Base-by-base conservation (phyloP, 176 grass and related monocot species). In the Saccharum spontaneum region DNA sequence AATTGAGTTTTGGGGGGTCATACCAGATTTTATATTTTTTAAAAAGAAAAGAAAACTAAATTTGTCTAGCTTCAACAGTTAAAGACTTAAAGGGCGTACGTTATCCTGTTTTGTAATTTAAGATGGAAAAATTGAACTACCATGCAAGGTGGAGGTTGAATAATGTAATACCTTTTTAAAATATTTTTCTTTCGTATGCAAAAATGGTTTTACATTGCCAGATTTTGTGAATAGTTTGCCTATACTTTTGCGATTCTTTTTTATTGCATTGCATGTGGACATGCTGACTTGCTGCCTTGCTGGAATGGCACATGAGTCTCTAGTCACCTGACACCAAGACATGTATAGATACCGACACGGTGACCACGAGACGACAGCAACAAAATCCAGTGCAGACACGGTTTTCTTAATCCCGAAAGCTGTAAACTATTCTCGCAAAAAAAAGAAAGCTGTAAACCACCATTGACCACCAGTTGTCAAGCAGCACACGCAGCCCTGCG, bases 401-500 rank as follows among this genome's bases (percentile, higher is more conserved):
- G 12, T 3, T 78, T 83, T 77, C 73, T 77, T 71, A 77, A 71
- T 77, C 59, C 44, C 77, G 18, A 77, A 71, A 64, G 73, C 14
- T 71, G 49, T 49, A 83, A 73, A 73, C 86, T 36, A 36, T 36
- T 36, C 34, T 36, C 34, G 34, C 3, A 4, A 36, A 36, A 36
- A 36, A 36, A 4, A 33, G 4, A 77, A 78, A 52, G 73, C 20
- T 71, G 49, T 49, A 83, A 73, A 73, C 86, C 54, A 83, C 67
- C 74, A 72, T 88, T 77, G 66, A 83, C 80, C 52, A 82, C 79
- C 64, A 71, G 0, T 57, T 57, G n/a, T 3, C 55, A 23, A 0
- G 55, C 55, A 23, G 26, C 14, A 73, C 64, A 73, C 37, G 43
- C 45, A 22, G 55, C 33, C 41, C 69, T 22, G 7, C 71, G 20